A percentile compares a stretch with the other conserved stretches of the same genome.
These are phyloP conservation scores for Lasiosphaeris hirsuta DNA, from an alignment of 495 filamentous ascomycete genomes.

Conservation along the genomic window DNA sequence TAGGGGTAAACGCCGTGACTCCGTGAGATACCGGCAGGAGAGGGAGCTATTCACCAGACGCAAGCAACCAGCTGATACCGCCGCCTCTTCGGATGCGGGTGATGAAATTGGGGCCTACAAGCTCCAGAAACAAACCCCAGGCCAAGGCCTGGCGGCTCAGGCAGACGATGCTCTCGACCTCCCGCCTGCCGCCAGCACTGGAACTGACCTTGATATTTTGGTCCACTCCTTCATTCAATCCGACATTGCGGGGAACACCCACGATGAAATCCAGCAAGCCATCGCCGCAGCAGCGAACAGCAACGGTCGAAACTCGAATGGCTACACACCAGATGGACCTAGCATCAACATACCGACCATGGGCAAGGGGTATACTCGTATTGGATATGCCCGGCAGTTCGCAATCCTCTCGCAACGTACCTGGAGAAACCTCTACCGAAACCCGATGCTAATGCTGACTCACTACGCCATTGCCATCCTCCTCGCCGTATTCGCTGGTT, in stretches of 20 bases:
- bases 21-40: slow-evolving; percentile 79
- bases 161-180: slow-evolving; percentile 68
- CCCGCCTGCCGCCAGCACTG: slow-evolving; percentile 60
- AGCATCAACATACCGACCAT: slow-evolving; percentile 48
- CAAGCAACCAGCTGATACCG: slow-evolving; percentile 61
- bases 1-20: slow-evolving; percentile 64
- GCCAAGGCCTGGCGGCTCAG: slow-evolving; percentile 57
- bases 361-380: slow-evolving; percentile 73
- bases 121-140: slow-evolving; percentile 62
- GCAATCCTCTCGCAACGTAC: slow-evolving; percentile 84
- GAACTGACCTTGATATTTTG: slow-evolving; percentile 81
- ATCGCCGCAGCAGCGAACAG: slow-evolving; percentile 54
- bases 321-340: slow-evolving; percentile 47
- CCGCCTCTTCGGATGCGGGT: slow-evolving; percentile 63
- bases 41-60: slow-evolving; percentile 85
- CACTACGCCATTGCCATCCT: slow-evolving; percentile 99
- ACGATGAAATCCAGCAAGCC: slow-evolving; percentile 74
- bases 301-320: slow-evolving; percentile 67
- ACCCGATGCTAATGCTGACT: slow-evolving; percentile 97
- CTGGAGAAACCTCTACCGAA: slow-evolving; percentile 96
- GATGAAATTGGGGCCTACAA: slow-evolving; percentile 58
- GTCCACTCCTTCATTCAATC: slow-evolving; percentile 72
- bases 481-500: slow-evolving; percentile 89
- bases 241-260: slow-evolving; percentile 71
- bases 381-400: slow-evolving; percentile 79